A percentile compares a stretch with the other conserved stretches of the same genome.
These are phyloP conservation scores for Carpinus viminea DNA, from an alignment of 306 rosid species.

Conservation along the genomic window DNA sequence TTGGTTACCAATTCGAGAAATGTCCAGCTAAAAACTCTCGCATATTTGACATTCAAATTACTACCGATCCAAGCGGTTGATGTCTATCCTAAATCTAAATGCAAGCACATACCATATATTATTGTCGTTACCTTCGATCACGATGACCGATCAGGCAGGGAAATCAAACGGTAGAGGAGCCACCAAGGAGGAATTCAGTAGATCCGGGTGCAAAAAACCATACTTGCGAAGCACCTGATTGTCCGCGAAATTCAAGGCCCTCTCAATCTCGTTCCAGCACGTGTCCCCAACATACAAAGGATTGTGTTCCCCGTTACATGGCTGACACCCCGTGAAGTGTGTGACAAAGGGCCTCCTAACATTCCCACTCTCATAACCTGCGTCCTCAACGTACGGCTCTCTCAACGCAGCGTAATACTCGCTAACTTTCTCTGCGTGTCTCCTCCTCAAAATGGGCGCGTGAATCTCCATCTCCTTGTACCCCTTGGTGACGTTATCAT, in stretches of 20 bases:
- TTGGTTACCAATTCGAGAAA: too few species aligned
- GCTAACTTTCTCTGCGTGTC: slow-evolving; percentile 44
- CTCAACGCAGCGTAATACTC: slow-evolving; percentile 27
- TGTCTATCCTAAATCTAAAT: too few species aligned
- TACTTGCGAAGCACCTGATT: slow-evolving; percentile 45
- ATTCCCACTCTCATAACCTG: slow-evolving; percentile 9
- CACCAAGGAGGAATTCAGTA: slow-evolving; percentile 4
- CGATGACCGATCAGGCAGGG: not conserved
- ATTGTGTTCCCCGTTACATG: slow-evolving; percentile 46
- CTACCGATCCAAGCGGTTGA: too few species aligned
- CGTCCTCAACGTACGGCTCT: slow-evolving; percentile 17
- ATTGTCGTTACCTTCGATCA: too few species aligned
- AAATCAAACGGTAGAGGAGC: slow-evolving; percentile 28
- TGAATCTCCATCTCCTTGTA: slow-evolving; percentile 30
- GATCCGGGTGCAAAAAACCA: slow-evolving; percentile 38
- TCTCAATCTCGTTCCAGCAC: slow-evolving; percentile 46
- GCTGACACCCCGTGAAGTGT: slow-evolving; percentile 65
- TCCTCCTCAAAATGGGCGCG: slow-evolving; percentile 18
- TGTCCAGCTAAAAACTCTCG: too few species aligned
- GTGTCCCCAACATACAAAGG: slow-evolving; percentile 29
- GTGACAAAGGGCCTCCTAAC: slow-evolving; percentile 44
- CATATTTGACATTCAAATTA: too few species aligned
- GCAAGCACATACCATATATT: too few species aligned
- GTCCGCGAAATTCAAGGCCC: slow-evolving; percentile 53
- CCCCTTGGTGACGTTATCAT: slow-evolving; percentile 15